Evolutionary conservation across 116 monocot genomes (phyloP).

Genomic region (Dioscorea cayenensis): DNA sequence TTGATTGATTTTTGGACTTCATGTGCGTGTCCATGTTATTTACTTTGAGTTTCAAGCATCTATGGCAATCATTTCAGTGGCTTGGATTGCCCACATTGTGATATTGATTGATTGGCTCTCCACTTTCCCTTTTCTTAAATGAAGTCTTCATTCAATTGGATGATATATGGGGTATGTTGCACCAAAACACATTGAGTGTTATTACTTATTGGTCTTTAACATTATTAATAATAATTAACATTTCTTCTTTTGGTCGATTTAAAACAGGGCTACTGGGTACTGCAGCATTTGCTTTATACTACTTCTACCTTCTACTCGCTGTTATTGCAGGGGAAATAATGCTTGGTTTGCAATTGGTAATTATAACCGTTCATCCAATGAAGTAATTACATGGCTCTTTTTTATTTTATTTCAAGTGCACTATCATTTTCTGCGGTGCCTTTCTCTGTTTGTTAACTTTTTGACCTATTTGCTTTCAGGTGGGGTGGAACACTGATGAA

Average conservation of each 20-base stretch:
- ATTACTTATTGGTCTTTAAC: background rate
- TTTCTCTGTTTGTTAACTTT: conserved; percentile 1
- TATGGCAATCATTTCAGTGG: conserved; percentile 89
- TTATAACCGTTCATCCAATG: conserved; percentile 98
- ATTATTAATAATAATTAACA: background rate
- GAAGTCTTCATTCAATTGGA: conserved; percentile 93
- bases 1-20: too few species aligned
- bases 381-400: conserved; percentile 48
- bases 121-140: conserved; percentile 89
- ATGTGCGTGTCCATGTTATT: conserved; percentile 8
- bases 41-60: background rate
- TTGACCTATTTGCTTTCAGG: conserved; percentile 33
- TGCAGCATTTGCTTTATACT: conserved; percentile 94
- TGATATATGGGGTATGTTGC: conserved; percentile 79
- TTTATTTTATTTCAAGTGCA: background rate
- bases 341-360: conserved; percentile 88
- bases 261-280: conserved; percentile 85
- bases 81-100: conserved; percentile 92
- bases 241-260: background rate
- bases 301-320: conserved; percentile 93
- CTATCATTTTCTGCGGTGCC: background rate
- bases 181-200: background rate
- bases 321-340: conserved; percentile 97
- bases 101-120: conserved; percentile 82
- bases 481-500: conserved; percentile 99